Conservation (phyloP, 352 stramenopile genomes). For the Phytophthora agathidicida region DNA sequence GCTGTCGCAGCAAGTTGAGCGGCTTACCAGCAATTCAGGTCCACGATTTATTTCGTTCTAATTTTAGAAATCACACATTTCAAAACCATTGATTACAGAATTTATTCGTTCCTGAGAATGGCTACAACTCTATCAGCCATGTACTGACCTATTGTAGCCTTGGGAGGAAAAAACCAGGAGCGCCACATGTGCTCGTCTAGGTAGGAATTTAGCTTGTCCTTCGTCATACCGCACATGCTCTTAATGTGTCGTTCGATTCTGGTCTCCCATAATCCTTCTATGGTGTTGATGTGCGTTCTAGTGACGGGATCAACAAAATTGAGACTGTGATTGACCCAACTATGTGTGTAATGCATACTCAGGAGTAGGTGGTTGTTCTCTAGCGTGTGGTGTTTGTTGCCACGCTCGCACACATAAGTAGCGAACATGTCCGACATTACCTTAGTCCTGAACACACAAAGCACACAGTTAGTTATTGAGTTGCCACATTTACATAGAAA, state of each 20-base stretch:
- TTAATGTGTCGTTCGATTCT: conserved; percentile 25
- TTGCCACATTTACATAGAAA: no score
- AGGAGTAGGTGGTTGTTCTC: conserved; percentile 16
- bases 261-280: conserved; percentile 26
- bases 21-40: no score
- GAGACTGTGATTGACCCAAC: conserved; percentile 27
- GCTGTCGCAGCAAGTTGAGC: no score
- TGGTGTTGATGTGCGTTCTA: conserved; percentile 23
- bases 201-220: conserved; percentile 14
- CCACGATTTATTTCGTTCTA: no score
- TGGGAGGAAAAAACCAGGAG: conserved; percentile 17
- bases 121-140: conserved; percentile 15
- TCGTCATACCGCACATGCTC: conserved; percentile 15
- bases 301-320: conserved; percentile 25
- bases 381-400: conserved; percentile 12
- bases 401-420: conserved; percentile 23
- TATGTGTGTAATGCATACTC: conserved; percentile 22
- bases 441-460: no score
- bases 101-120: no score
- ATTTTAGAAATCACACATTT: no score
- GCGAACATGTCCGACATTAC: conserved; percentile 30
- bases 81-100: no score
- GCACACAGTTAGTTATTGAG: no score
- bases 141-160: background rate
- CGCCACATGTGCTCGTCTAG: conserved; percentile 18